Percentiles rank a stretch among this genome's conserved stretches.
phyloP scores from a whole-genome alignment of 352 stramenopile genomes.

The Phytophthora rubi region DNA sequence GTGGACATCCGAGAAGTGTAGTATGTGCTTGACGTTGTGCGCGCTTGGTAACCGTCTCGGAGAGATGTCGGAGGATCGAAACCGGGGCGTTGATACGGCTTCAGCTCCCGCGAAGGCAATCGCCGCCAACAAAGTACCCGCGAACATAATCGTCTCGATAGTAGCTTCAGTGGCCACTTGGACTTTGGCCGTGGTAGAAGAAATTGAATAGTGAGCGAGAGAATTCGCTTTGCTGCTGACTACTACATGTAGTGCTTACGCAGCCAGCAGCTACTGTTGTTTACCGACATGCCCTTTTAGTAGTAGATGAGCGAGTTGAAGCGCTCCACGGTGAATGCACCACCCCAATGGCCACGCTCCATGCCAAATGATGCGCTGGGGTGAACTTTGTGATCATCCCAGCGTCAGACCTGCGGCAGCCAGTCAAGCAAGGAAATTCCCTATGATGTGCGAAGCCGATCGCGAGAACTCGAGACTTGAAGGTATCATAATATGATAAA shows the following conservation, averaged over 20 bases:
- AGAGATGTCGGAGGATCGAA: constrained; percentile 6
- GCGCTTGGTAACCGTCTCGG: constrained; percentile 1
- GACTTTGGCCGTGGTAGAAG: not conserved
- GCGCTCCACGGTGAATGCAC: too few species aligned
- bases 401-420: not conserved
- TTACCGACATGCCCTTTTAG: too few species aligned
- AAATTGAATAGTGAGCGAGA: constrained; percentile 2
- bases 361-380: not conserved
- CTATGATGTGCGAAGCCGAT: not conserved
- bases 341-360: too few species aligned
- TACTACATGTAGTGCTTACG: too few species aligned
- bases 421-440: constrained; percentile 8
- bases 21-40: constrained; percentile 51
- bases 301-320: too few species aligned
- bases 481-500: not conserved
- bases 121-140: not conserved
- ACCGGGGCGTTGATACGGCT: not conserved
- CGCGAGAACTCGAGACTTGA: too few species aligned
- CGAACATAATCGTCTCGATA: not conserved
- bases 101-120: constrained; percentile 1
- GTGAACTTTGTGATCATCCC: not conserved
- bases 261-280: too few species aligned
- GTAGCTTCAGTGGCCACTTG: not conserved
- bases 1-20: constrained; percentile 83
- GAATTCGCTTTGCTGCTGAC: too few species aligned